A percentile compares a stretch with the other conserved stretches of the same genome.
Conservation (phyloP, 2,329 filamentous ascomycete species). For the Talaromyces sp. region DNA sequence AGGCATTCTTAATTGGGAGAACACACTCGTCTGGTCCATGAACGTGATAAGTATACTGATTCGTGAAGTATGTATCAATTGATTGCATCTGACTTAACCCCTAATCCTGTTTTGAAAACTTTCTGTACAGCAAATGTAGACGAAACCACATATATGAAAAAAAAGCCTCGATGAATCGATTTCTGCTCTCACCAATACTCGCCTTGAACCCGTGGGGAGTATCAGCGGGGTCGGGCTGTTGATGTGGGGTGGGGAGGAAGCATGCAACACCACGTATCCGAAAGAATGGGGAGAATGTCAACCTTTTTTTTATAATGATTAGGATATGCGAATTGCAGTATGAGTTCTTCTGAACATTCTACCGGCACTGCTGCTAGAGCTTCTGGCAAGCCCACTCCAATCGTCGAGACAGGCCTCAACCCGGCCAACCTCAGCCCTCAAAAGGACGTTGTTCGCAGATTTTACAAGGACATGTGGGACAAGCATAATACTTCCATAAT, state of each 20-base stretch:
- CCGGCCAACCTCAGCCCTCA: neutral
- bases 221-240: neutral
- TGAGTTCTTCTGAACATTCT: neutral
- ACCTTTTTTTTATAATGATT: neutral
- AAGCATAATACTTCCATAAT: neutral
- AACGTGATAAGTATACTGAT: too few species aligned
- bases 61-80: too few species aligned
- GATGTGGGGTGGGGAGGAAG: too few species aligned
- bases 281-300: neutral
- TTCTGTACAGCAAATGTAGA: neutral
- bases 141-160: neutral
- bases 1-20: too few species aligned
- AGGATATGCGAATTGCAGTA: neutral
- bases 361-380: neutral
- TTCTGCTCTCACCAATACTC: neutral
- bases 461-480: neutral
- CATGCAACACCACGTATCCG: neutral
- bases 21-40: too few species aligned
- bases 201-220: neutral
- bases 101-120: neutral
- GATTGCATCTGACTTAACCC: neutral
- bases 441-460: neutral
- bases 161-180: neutral
- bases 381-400: neutral
- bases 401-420: neutral